phyloP scores from a whole-genome alignment of 2,329 filamentous ascomycete genomes.

The Sarocladium kiliense region DNA sequence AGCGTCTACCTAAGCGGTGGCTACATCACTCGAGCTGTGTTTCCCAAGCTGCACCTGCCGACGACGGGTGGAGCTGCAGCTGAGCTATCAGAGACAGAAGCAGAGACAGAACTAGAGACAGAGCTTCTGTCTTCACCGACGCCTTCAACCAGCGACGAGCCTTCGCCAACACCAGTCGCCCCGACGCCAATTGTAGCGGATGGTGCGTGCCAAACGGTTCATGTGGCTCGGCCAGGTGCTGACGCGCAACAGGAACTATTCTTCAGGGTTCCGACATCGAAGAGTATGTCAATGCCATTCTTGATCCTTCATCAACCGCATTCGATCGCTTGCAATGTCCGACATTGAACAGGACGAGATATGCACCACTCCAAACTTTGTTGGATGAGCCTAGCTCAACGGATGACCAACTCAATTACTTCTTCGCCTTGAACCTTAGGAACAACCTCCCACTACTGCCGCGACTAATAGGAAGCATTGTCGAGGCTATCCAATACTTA shows the following conservation, averaged over 20 bases:
- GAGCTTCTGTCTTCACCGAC: too few relatives aligned
- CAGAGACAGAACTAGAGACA: too few relatives aligned
- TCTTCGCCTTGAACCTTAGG: slow-evolving; percentile 49
- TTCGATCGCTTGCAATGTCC: neutral
- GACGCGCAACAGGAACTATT: neutral
- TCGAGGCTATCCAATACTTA: slow-evolving; percentile 44
- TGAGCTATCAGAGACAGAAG: neutral
- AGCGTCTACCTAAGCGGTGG: neutral
- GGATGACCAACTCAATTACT: slow-evolving; percentile 29
- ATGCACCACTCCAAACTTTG: neutral
- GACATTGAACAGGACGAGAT: neutral
- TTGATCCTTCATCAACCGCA: neutral
- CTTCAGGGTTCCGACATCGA: neutral
- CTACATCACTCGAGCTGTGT: neutral
- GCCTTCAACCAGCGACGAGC: neutral
- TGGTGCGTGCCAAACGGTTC: neutral
- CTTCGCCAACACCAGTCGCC: too few relatives aligned
- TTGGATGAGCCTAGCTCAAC: too few relatives aligned
- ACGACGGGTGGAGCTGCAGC: neutral
- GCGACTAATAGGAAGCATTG: slow-evolving; percentile 44
- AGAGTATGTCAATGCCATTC: neutral
- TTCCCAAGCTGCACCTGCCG: neutral
- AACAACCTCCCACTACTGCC: slow-evolving; percentile 40
- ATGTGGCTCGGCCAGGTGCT: neutral
- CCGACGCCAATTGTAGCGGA: neutral